These are phyloP conservation scores for Spongispora temasekensis DNA, from an alignment of 1,284 basidiomycete species.

Conservation along the genomic window DNA sequence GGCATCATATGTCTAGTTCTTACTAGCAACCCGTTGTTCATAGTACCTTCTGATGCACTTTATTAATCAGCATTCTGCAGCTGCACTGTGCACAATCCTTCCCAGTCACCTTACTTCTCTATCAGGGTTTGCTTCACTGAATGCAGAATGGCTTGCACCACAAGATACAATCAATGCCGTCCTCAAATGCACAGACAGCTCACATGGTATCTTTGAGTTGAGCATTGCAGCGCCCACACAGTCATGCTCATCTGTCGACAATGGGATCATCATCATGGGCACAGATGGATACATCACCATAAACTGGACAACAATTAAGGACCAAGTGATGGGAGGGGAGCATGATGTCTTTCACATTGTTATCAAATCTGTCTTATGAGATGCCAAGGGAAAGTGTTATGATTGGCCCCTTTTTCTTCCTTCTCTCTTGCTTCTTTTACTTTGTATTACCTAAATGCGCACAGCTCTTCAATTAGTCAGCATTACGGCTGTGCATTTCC, in stretches of 20 bases:
- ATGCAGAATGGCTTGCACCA: constrained; percentile 67
- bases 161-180: constrained; percentile 72
- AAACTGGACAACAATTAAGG: constrained; percentile 34
- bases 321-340: constrained; percentile 18
- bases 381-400: constrained; percentile 46
- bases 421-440: too few species aligned
- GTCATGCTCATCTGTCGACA: constrained; percentile 36
- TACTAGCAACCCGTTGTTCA: not conserved
- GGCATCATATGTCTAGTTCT: constrained; percentile 56
- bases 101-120: constrained; percentile 54
- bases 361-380: constrained; percentile 44
- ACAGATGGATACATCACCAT: constrained; percentile 60
- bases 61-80: constrained; percentile 56
- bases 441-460: too few species aligned
- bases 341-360: constrained; percentile 36
- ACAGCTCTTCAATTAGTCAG: too few species aligned
- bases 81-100: constrained; percentile 62
- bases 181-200: constrained; percentile 51
- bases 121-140: constrained; percentile 66
- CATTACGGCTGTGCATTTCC: too few species aligned
- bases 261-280: constrained; percentile 56
- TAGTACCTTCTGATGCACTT: not conserved
- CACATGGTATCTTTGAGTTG: constrained; percentile 61
- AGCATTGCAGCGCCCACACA: constrained; percentile 57
- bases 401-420: too few species aligned